These are phyloP conservation scores for Psilocybe sp. DNA, from an alignment of 768 basidiomycete species.

Conservation along the genomic window DNA sequence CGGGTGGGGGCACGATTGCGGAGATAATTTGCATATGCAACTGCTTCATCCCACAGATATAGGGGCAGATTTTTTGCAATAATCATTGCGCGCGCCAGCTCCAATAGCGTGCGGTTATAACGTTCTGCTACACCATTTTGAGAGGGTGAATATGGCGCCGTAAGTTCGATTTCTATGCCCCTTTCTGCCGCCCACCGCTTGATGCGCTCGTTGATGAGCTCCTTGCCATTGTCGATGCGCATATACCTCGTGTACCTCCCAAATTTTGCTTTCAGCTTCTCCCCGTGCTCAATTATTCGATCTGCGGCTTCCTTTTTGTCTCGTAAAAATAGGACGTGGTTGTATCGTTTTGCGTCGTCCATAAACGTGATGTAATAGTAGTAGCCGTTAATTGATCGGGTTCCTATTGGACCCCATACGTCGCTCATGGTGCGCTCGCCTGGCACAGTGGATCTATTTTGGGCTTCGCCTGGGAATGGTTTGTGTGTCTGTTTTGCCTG, in stretches of 20 bases:
- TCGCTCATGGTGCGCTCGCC: slow-evolving; percentile 21
- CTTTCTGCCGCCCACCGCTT: slow-evolving; percentile 15
- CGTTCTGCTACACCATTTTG: slow-evolving; percentile 40
- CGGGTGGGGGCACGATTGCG: slow-evolving; percentile 23
- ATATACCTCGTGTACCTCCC: slow-evolving; percentile 7
- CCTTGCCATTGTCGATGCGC: slow-evolving; percentile 28
- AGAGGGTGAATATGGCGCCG: slow-evolving; percentile 31
- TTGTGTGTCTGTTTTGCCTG: slow-evolving; percentile 28
- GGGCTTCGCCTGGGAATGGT: slow-evolving; percentile 30
- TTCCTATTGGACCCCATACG: slow-evolving; percentile 28
- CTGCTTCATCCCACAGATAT: slow-evolving; percentile 30
- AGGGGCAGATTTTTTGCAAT: slow-evolving; percentile 20
- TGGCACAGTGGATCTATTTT: slow-evolving; percentile 13
- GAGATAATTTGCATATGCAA: slow-evolving; percentile 22
- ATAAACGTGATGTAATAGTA: slow-evolving; percentile 26
- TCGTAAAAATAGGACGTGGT: slow-evolving; percentile 12
- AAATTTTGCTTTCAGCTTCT: slow-evolving; percentile 9
- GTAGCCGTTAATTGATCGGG: slow-evolving; percentile 16
- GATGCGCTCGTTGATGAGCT: slow-evolving; percentile 24
- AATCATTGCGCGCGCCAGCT: slow-evolving; percentile 30
- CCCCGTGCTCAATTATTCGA: slow-evolving; percentile 14
- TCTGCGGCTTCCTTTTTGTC: slow-evolving; percentile 13
- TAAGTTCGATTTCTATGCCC: slow-evolving; percentile 28
- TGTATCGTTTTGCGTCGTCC: slow-evolving; percentile 10
- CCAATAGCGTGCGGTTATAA: slow-evolving; percentile 29